A percentile compares a stretch with the other conserved stretches of the same genome.
Conservation (phyloP, 208 protist genomes). For the Leishmania guyanensis region DNA sequence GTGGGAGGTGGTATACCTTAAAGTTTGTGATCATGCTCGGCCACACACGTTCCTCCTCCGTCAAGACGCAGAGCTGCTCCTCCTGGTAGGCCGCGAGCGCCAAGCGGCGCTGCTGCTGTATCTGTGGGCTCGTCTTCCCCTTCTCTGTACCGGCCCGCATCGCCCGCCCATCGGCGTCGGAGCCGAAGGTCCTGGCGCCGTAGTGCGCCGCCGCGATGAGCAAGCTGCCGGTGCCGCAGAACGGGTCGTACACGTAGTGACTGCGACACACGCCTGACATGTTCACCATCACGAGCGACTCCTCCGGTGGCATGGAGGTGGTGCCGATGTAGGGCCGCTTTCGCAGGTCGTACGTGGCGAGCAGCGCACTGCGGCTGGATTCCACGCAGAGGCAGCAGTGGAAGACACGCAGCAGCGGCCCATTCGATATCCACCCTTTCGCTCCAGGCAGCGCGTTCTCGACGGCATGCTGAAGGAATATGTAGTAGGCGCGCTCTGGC, state of each 20-base stretch:
- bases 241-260: conserved; percentile 91
- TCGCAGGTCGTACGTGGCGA: conserved; percentile 83
- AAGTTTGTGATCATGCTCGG: conserved; percentile 90
- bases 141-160: conserved; percentile 77
- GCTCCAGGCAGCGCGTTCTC: conserved; percentile 45
- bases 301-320: conserved; percentile 96
- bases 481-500: conserved; percentile 36
- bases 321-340: conserved; percentile 94
- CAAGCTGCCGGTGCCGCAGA: conserved; percentile 92
- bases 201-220: conserved; percentile 85
- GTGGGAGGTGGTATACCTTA: conserved; percentile 72
- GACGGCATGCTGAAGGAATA: conserved; percentile 67
- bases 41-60: conserved; percentile 41
- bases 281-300: conserved; percentile 93
- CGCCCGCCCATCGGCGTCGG: conserved; percentile 88
- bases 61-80: conserved; percentile 35
- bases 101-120: conserved; percentile 70
- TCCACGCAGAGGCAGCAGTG: conserved; percentile 41
- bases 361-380: conserved; percentile 43
- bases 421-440: conserved; percentile 36
- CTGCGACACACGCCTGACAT: conserved; percentile 59
- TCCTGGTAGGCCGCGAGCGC: conserved; percentile 40
- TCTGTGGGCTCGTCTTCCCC: conserved; percentile 54
- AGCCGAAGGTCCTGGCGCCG: conserved; percentile 87
- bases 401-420: conserved; percentile 51